Base-by-base conservation (phyloP, 768 basidiomycete genomes). In the Cubamyces lactineus region DNA sequence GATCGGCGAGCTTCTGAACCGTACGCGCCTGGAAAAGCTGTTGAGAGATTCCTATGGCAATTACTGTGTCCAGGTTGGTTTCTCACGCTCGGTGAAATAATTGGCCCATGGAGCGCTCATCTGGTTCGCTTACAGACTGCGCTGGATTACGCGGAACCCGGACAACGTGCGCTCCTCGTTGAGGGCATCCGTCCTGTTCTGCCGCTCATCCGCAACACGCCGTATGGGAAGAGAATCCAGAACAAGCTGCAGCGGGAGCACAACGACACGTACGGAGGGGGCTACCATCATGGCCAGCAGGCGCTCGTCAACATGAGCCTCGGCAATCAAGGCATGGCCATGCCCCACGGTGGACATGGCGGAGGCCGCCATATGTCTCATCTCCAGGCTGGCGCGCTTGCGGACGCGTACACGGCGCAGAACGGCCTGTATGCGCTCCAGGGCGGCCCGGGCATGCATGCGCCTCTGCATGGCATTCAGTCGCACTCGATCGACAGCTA, bases 121-220 rank as follows among this genome's bases (percentile, higher is more conserved):
- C 45, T 42, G 56, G 67, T 43, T 48, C 69, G 63, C 57, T 16
- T 57, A 43, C 75, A 98, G 90, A 99, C 97, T 59, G 96, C 96
- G 41, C 79, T 98, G 55, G 97, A 99, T 75, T 99, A 98, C 66
- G 95, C 97, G 39, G 97, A 98, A 69, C 90, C 95, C n/a, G 80
- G 75, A 21, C 97, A 99, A 75, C 89, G 97, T 61, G 86, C 89
- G 5, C 82, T 95, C 64, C 87, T 99, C 24, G 94, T 99, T 19
- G 96, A 98, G 71, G 94, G 93, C 67, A 99, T 99, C 73, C 91
- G 97, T 52, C 97, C 97, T n/a, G 94, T 98, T 63, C 83, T 99
- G 24, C 97, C 97, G 2, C 83, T 98, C 69, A 99, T 99, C 72
- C 91, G 97, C 71, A 99, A 99, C 78, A 99, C 97, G 11, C 97